phyloP scores from a whole-genome alignment of 2,329 filamentous ascomycete genomes.

The Cladosporium sp. region DNA sequence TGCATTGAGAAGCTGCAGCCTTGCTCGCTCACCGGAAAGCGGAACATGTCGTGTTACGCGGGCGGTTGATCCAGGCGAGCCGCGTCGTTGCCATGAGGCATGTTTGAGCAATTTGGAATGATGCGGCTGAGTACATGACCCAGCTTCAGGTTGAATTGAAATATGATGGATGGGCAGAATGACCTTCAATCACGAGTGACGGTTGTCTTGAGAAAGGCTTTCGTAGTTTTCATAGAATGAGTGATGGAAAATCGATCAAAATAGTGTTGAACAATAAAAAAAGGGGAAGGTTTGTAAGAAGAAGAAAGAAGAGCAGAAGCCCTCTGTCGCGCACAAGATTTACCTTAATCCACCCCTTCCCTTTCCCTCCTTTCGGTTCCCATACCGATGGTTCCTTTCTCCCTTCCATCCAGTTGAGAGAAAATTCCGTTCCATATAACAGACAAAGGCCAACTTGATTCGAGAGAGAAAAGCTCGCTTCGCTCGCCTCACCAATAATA shows the following conservation, averaged over 20 bases:
- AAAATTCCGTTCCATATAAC: neutral
- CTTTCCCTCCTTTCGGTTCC: neutral
- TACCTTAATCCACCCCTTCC: neutral
- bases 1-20: no score
- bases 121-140: no score
- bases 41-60: no score
- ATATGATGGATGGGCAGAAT: no score
- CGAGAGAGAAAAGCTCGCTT: conserved; percentile 18
- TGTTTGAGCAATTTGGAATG: no score
- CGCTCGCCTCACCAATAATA: conserved; percentile 18
- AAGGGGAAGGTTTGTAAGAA: neutral
- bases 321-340: neutral
- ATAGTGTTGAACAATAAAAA: neutral
- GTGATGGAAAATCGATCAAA: neutral
- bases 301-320: neutral
- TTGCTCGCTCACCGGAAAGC: no score
- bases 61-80: no score
- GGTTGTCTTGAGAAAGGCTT: no score
- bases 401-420: neutral
- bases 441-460: neutral
- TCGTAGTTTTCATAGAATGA: no score
- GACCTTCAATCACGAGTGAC: no score
- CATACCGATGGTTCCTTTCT: neutral
- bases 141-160: no score
- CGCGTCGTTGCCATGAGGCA: no score